Conservation (phyloP, 2,329 filamentous ascomycete species). For the Penicillium concentricum region DNA sequence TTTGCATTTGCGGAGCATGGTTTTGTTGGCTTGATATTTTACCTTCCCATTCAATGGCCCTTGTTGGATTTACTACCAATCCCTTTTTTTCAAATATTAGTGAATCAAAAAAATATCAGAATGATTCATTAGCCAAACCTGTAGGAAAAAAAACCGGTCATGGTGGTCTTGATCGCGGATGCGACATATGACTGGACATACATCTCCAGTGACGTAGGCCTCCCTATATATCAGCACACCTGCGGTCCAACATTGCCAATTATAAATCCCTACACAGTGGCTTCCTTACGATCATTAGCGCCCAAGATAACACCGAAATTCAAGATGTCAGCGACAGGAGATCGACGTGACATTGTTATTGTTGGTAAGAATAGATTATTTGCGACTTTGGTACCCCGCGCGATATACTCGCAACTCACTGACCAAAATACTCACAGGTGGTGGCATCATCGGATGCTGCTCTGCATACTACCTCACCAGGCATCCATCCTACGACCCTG, state of each 20-base stretch:
- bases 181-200: slow-evolving; percentile 28
- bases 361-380: slow-evolving; percentile 32
- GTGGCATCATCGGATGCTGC: slow-evolving; percentile 88
- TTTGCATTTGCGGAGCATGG: slow-evolving; percentile 35
- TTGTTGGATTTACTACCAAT: slow-evolving; percentile 11
- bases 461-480: slow-evolving; percentile 89
- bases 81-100: not conserved
- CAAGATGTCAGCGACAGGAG: slow-evolving; percentile 32
- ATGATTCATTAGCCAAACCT: not conserved
- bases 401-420: slow-evolving; percentile 3
- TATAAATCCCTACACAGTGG: slow-evolving; percentile 21
- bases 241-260: not conserved
- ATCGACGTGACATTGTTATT: slow-evolving; percentile 42
- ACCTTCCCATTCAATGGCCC: slow-evolving; percentile 7
- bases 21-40: slow-evolving; percentile 12
- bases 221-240: slow-evolving; percentile 4
- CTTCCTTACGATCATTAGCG: slow-evolving; percentile 19
- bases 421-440: slow-evolving; percentile 55
- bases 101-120: not conserved
- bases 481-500: slow-evolving; percentile 75
- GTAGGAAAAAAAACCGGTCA: not conserved
- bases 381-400: slow-evolving; percentile 24
- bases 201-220: slow-evolving; percentile 31
- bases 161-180: slow-evolving; percentile 1
- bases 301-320: slow-evolving; percentile 17